Evolutionary conservation across 352 stramenopile species (phyloP), one percentile per base, ranked within the genome.

Genomic region (Paralagenidium karlingii): DNA sequence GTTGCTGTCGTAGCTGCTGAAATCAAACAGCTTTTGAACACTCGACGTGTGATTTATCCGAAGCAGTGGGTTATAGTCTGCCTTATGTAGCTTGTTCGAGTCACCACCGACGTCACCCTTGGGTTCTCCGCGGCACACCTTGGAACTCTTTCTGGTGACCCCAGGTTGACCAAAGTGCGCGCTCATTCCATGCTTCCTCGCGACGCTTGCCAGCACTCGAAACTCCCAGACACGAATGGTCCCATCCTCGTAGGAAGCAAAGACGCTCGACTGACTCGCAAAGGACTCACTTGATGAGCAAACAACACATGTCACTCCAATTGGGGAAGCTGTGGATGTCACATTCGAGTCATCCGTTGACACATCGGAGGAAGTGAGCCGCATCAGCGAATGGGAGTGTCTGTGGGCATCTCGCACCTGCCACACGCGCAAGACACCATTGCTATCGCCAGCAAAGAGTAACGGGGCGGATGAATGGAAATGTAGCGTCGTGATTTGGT

Each of bases 401-500:
- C 62, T 55, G 5, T 24, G 29, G 3, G 45, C 34, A 36, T 43
- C 34, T 8, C 45, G 51, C 1, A 67, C 55, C n/a, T 62, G 45
- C 69, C 69, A 83, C 24, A 79, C 42, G 27, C 57, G 65, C 5
- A 79, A 43, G 7, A 41, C 24, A 5, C 69, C 66, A 4, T 24
- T 41, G n/a, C 47, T 45, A 40, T 83, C 66, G 4, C 53, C 61
- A 0, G 69, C 77, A 22, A 83, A 43, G 0, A 83, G 43, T 11
- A 80, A 16, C 8, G 60, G 43, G 2, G 51, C 46, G 30, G 3
- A 22, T 36, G 30, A 8, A 36, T 16, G 58, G 21, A 84, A 84
- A 36, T 76, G 57, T 3, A 84, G 51, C 10, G 58, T 53, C 24
- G 55, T 60, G 21, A 84, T 67, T 24, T 80, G 65, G 29, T 63